Evolutionary conservation across 495 filamentous ascomycete genomes (phyloP), one percentile per base, ranked within the genome.

Genomic region (Schizothecium vesticola): DNA sequence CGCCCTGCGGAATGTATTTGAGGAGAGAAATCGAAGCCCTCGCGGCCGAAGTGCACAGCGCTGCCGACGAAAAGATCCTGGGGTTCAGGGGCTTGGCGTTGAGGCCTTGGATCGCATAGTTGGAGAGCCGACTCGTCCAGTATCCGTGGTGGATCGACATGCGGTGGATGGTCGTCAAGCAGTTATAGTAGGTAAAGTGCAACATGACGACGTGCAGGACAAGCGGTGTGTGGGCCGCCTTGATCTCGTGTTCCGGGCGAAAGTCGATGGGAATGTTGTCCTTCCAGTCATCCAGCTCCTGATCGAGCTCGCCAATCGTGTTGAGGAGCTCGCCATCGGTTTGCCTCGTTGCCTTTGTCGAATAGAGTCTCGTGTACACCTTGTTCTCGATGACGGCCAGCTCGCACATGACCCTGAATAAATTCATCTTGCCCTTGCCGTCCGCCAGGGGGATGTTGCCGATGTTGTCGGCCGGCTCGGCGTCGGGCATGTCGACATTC

Each of bases 131-230:
- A 73, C 91, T 97, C 9, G 94, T 97, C 95, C 95, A 99, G 81
- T 97, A 97, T 2, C 95, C 95, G 75, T 98, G 96, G 76, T 99
- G 95, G 62, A 97, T 89, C 5, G 92, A 96, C 95, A 98, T 98
- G 24, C 95, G 92, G 79, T 99, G 95, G 64, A 99, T 97, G 1
- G 95, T 99, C 16, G 94, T 97, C 65, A 99, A 83, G 72, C 92
- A 96, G 76, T 98, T 99, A 82, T 99, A 97, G 79, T 99, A 99
- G 33, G 92, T 88, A 75, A 98, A 97, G 74, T 98, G 95, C 56
- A 99, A 80, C 72, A 96, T 90, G 61, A 95, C 92, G 67, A 99
- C 86, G 69, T 97, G 96, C 2, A 99, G 83, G 36, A 99, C 90
- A 25, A 98, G 84, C 10, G 94, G 93, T 1, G 91, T 93, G 75